Percentiles rank a stretch among this genome's conserved stretches.
phyloP scores from a whole-genome alignment of 2,329 filamentous ascomycete species.

The Alternaria rosae region DNA sequence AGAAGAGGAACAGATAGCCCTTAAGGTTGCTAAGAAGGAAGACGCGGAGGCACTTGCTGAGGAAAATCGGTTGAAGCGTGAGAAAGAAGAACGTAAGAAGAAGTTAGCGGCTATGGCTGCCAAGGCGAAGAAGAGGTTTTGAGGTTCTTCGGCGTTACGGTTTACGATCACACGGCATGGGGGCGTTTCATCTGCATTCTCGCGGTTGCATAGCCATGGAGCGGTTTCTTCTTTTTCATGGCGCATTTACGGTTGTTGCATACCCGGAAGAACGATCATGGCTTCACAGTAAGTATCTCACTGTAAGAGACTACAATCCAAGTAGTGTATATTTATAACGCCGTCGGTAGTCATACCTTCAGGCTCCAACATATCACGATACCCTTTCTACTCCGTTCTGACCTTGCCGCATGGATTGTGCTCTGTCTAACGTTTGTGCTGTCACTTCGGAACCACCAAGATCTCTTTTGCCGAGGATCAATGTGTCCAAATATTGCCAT shows the following conservation, averaged over 20 bases:
- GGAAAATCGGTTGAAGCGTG: constrained; percentile 51
- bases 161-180: constrained; percentile 35
- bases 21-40: constrained; percentile 69
- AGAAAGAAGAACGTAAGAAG: constrained; percentile 48
- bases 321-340: constrained; percentile 27
- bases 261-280: constrained; percentile 23
- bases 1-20: constrained; percentile 70
- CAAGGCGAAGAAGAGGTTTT: constrained; percentile 42
- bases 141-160: constrained; percentile 34
- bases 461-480: not conserved
- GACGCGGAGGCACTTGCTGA: constrained; percentile 70
- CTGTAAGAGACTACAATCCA: constrained; percentile 18
- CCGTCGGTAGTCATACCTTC: constrained; percentile 10
- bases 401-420: not conserved
- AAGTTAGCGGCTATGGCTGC: constrained; percentile 42
- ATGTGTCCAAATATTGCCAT: not conserved
- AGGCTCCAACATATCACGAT: constrained; percentile 5
- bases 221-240: constrained; percentile 30
- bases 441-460: not conserved
- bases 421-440: no score
- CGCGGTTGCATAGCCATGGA: constrained; percentile 44
- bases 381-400: not conserved
- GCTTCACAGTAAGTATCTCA: constrained; percentile 24
- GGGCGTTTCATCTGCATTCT: constrained; percentile 36
- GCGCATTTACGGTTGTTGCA: constrained; percentile 31